These are phyloP conservation scores for Selaginella tamariscina DNA, from an alignment of 75 land plant genomes.

Conservation along the genomic window DNA sequence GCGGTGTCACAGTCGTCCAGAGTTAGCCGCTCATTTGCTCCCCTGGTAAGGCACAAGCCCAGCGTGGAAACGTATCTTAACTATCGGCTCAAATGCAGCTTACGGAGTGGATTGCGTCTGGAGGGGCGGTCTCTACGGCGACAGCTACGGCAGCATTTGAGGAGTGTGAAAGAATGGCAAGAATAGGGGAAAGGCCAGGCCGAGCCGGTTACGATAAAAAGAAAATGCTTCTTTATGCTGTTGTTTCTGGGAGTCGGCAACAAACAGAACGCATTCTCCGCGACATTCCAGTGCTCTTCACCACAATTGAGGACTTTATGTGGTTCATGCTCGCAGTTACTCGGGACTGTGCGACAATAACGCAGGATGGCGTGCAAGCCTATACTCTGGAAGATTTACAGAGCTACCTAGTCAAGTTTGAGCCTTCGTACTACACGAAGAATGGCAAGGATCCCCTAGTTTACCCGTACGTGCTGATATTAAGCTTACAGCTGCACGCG, in stretches of 20 bases:
- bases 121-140: conserved; percentile 68
- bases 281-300: conserved; percentile 72
- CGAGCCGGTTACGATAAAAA: conserved; percentile 79
- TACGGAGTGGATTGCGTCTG: conserved; percentile 74
- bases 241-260: conserved; percentile 74
- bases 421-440: conserved; percentile 91
- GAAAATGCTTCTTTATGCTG: conserved; percentile 69
- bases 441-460: conserved; percentile 97
- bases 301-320: conserved; percentile 91
- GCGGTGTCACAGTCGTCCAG: conserved; percentile 67
- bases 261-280: conserved; percentile 70
- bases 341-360: conserved; percentile 34
- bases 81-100: conserved; percentile 35
- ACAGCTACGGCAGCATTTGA: conserved; percentile 71
- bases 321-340: conserved; percentile 83
- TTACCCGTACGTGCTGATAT: conserved; percentile 85
- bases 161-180: conserved; percentile 85
- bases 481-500: conserved; percentile 81
- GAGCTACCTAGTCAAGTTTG: conserved; percentile 75
- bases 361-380: conserved; percentile 42
- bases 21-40: conserved; percentile 65
- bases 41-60: conserved; percentile 42
- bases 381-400: conserved; percentile 89
- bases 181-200: conserved; percentile 79
- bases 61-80: background rate